A percentile compares a stretch with the other conserved stretches of the same genome.
phyloP scores from a whole-genome alignment of 1,284 basidiomycete species.

The Rhodotorula sp. region DNA sequence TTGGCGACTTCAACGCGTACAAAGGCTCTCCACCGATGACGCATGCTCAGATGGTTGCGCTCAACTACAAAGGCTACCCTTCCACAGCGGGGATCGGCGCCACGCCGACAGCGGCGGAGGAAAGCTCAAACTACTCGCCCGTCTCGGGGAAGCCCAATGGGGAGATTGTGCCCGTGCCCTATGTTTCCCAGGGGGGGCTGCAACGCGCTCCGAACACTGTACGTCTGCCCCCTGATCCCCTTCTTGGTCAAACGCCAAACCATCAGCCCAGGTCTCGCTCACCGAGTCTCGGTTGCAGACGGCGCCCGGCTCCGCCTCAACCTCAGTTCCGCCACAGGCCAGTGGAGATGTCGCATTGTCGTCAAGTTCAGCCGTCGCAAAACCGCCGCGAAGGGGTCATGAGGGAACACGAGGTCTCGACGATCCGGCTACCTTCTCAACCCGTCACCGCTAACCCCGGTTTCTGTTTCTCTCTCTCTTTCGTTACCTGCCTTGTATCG shows the following conservation, averaged over 20 bases:
- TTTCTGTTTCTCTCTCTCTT: neutral
- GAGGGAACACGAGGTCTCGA: neutral
- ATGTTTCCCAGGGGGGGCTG: neutral
- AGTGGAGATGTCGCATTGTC: neutral
- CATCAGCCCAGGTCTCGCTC: neutral
- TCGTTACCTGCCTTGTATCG: too few species aligned
- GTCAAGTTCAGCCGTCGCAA: neutral
- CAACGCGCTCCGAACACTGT: neutral
- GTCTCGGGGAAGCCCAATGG: neutral
- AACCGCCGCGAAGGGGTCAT: neutral
- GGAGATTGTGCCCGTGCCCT: neutral
- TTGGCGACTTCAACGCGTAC: neutral
- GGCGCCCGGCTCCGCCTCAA: neutral
- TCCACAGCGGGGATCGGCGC: too few species aligned
- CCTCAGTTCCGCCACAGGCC: neutral
- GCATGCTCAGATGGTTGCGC: slow-evolving; percentile 15
- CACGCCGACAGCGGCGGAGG: neutral
- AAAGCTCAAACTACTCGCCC: neutral
- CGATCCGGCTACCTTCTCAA: neutral
- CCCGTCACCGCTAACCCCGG: neutral
- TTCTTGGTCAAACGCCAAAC: neutral
- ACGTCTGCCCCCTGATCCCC: neutral
- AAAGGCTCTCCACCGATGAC: neutral
- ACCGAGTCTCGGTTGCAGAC: too few species aligned
- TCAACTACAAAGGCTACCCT: neutral